phyloP scores from a whole-genome alignment of 768 basidiomycete species.

The Trametes meyenii region DNA sequence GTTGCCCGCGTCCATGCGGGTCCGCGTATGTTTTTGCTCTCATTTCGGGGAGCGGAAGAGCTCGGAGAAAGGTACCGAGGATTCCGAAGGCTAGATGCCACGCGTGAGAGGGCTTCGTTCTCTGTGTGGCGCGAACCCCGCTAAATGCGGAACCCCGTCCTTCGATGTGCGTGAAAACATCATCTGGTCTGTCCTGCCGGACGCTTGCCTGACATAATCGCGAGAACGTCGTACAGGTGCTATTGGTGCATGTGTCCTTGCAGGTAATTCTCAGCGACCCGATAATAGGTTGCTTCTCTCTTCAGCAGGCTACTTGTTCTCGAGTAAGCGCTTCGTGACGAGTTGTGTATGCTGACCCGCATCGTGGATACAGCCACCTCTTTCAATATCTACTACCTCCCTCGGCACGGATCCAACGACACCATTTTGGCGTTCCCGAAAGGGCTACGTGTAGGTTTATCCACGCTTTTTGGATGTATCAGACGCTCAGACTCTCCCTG shows the following conservation, averaged over 20 bases:
- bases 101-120: neutral
- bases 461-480: no score
- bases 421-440: conserved; percentile 27
- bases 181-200: neutral
- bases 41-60: neutral
- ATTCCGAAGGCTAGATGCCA: neutral
- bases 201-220: neutral
- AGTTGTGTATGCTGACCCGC: neutral
- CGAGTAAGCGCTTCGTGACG: neutral
- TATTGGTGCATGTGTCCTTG: neutral
- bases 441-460: conserved; percentile 25
- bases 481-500: neutral
- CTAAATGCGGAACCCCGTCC: conserved; percentile 4
- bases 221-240: neutral
- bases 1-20: neutral
- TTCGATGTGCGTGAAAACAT: neutral
- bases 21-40: neutral
- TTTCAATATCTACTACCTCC: conserved; percentile 31
- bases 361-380: conserved; percentile 2
- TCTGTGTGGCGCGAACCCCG: neutral
- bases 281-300: neutral
- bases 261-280: neutral
- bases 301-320: neutral
- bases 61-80: neutral
- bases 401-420: conserved; percentile 26